phyloP scores from a whole-genome alignment of 306 rosid genomes.

The Casuarina equisetifolia region DNA sequence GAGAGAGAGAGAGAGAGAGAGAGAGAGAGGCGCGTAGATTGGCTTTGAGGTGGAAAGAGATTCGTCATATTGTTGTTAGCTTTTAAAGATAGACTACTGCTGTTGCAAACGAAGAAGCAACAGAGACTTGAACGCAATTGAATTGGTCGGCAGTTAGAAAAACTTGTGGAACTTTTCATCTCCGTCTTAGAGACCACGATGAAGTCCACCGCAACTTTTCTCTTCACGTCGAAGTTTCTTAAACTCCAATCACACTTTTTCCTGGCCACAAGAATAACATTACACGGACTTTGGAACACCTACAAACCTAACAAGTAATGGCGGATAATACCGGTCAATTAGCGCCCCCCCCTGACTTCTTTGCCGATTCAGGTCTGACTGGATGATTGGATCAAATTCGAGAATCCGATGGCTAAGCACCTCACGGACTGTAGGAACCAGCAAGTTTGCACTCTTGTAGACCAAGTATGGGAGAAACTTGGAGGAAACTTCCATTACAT shows the following conservation, averaged over 20 bases:
- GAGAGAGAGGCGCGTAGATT: neutral
- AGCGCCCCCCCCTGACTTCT: conserved; percentile 19
- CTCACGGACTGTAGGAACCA: neutral
- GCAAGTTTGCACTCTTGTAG: neutral
- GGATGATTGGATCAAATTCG: neutral
- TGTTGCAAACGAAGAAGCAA: conserved; percentile 32
- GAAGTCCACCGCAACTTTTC: conserved; percentile 34
- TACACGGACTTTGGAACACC: neutral
- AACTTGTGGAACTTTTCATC: conserved; percentile 61
- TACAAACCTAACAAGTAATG: too few species aligned
- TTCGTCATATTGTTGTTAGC: conserved; percentile 21
- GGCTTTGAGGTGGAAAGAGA: conserved; percentile 23
- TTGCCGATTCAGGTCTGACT: conserved; percentile 14
- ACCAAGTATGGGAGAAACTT: neutral
- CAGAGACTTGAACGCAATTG: conserved; percentile 55
- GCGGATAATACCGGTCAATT: neutral
- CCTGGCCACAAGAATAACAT: conserved; percentile 30
- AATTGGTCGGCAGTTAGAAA: conserved; percentile 47
- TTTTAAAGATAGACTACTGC: conserved; percentile 32
- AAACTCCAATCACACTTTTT: conserved; percentile 34
- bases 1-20: conserved; percentile 3
- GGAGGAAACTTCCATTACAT: too few species aligned
- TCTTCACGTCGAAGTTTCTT: conserved; percentile 66
- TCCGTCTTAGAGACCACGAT: conserved; percentile 38
- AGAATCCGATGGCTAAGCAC: neutral